These are phyloP conservation scores for Anisodus acutangulus DNA, from an alignment of 257 asterid species.

Conservation along the genomic window DNA sequence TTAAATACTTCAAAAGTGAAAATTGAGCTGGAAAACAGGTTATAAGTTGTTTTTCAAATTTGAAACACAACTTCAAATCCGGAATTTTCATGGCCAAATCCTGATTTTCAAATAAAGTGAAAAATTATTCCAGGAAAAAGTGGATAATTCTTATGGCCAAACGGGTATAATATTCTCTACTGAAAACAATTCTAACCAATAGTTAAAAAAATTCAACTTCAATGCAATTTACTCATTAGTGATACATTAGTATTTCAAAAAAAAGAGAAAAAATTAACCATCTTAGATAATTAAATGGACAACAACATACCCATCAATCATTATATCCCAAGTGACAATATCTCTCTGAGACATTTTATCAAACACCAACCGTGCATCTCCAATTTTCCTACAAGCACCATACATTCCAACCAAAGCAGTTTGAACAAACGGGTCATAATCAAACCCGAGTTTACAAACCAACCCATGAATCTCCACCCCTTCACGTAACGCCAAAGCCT, in stretches of 20 bases:
- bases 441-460: slow-evolving; percentile 61
- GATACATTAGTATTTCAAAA: neutral
- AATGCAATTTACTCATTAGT: neutral
- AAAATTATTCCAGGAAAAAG: too few relatives aligned
- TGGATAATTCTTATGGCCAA: too few relatives aligned
- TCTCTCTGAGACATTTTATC: slow-evolving; percentile 73
- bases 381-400: slow-evolving; percentile 53
- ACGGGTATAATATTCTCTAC: too few relatives aligned
- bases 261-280: neutral
- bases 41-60: too few relatives aligned
- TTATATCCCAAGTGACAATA: slow-evolving; percentile 72
- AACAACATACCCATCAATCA: slow-evolving; percentile 69
- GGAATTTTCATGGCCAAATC: too few relatives aligned
- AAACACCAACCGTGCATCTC: slow-evolving; percentile 68
- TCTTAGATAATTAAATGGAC: neutral
- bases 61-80: too few relatives aligned
- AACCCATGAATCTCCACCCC: slow-evolving; percentile 68
- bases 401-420: slow-evolving; percentile 75
- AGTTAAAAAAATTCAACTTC: neutral
- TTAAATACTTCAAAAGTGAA: too few relatives aligned
- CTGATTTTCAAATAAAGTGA: too few relatives aligned
- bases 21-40: too few relatives aligned
- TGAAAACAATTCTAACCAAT: neutral
- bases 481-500: slow-evolving; percentile 43
- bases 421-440: slow-evolving; percentile 67